A percentile compares a stretch with the other conserved stretches of the same genome.
These are phyloP conservation scores for Fusarium caatingaense DNA, from an alignment of 2,329 filamentous ascomycete species.

Conservation along the genomic window DNA sequence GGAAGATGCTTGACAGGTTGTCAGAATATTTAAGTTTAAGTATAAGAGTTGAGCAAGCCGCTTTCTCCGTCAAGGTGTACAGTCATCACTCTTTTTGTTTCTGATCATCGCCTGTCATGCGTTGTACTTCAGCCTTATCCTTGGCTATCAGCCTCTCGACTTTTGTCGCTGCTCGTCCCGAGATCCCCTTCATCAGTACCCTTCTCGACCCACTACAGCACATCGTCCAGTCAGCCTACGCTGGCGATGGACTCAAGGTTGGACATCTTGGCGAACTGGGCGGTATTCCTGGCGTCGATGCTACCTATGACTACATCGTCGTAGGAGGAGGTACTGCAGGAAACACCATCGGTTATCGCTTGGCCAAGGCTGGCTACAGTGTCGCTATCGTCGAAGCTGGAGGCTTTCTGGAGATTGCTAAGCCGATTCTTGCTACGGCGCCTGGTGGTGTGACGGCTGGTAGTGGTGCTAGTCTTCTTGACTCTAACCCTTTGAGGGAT, in stretches of 20 bases:
- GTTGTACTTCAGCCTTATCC: constrained; percentile 15
- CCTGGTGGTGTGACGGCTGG: constrained; percentile 42
- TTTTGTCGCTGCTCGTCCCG: constrained; percentile 9
- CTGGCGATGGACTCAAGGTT: constrained; percentile 37
- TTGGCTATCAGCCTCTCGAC: constrained; percentile 29
- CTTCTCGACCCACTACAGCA: constrained; percentile 31
- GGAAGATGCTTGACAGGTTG: not conserved
- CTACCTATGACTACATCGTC: constrained; percentile 46
- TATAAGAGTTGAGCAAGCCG: constrained; percentile 7
- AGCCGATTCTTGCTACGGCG: constrained; percentile 43
- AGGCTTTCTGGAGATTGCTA: constrained; percentile 48
- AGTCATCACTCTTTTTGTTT: not conserved
- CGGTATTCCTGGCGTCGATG: constrained; percentile 23
- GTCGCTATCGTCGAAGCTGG: constrained; percentile 57
- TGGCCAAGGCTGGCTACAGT: constrained; percentile 47
- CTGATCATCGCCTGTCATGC: constrained; percentile 15
- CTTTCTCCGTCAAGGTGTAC: not conserved
- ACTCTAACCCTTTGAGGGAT: constrained; percentile 38
- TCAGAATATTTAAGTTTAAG: not conserved
- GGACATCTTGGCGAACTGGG: constrained; percentile 29
- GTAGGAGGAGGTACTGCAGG: constrained; percentile 56
- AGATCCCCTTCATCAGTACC: constrained; percentile 33
- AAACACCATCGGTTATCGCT: constrained; percentile 49
- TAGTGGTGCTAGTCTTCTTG: constrained; percentile 35
- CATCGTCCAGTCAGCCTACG: constrained; percentile 31